Base-by-base conservation (phyloP, 805 yeast genomes). In the Teunomyces lycoperdinae region DNA sequence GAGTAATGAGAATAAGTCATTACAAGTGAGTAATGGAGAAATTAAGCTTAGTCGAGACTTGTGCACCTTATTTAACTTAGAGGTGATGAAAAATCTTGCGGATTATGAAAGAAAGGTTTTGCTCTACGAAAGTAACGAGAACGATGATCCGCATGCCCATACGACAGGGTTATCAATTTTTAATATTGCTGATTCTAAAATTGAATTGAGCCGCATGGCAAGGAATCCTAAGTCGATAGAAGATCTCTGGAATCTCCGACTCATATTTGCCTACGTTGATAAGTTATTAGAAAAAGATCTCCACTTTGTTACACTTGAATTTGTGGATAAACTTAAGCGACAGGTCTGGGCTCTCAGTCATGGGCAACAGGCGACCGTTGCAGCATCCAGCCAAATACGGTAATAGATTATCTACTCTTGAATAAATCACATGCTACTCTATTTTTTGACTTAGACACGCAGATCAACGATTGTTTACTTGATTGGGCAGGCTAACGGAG, bases 241-340 rank as follows among this genome's bases (percentile, higher is more conserved):
- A 42, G 87, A 84, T 46, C 63, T 85, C 45, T 80, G 87, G 84
- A 84, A 82, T 54, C 63, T 85, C 49, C 77, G 78, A 50, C 60
- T 86, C 43, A 62, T 86, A 7, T 83, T 86, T 65, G 78, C 83
- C 11, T 86, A 73, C 64, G 74, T 79, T 35, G 88, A 85, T 47
- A 63, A 67, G 43, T 52, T 66, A 20, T 49, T 71, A 33, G 56
- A 56, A 10, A 67, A 64, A 29, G 71, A 71, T 4, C 58, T 76
- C 54, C 70, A 69, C 49, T 81, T 75, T 54, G 57, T 84, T 40
- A 70, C 73, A 11, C 53, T 73, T 9, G 79, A 75, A 43, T 82
- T 79, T 53, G 69, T 84, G 28, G 87, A 83, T 51, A 62, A 61
- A 42, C 59, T 84, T 50, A 81, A 78, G 56, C 73, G 71, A 38